Evolutionary conservation across 2,329 filamentous ascomycete genomes (phyloP).

Genomic region (Dissoconium aciculare): DNA sequence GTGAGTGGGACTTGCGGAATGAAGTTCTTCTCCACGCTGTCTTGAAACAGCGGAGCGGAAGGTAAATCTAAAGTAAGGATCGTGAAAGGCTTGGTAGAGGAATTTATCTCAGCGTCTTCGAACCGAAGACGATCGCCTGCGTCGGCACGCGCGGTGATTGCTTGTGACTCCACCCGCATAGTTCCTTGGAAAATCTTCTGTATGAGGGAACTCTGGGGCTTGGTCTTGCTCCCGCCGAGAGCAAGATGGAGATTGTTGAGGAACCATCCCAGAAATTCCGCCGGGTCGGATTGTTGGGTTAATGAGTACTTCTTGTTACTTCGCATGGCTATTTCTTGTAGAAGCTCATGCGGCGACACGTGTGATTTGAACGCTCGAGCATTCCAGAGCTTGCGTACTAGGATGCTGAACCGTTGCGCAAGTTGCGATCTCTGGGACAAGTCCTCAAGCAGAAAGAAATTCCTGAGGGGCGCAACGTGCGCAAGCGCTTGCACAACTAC

Average conservation of each 20-base stretch:
- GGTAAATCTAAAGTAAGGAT: slow-evolving; percentile 89
- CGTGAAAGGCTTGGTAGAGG: slow-evolving; percentile 70
- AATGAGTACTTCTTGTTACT: slow-evolving; percentile 89
- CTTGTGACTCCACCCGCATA: slow-evolving; percentile 82
- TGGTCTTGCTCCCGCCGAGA: slow-evolving; percentile 77
- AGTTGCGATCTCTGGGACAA: slow-evolving; percentile 63
- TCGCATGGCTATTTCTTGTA: slow-evolving; percentile 81
- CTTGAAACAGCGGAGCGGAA: slow-evolving; percentile 84
- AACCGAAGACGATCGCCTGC: slow-evolving; percentile 78
- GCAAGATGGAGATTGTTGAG: slow-evolving; percentile 88
- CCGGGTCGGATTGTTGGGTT: slow-evolving; percentile 81
- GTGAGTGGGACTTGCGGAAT: slow-evolving; percentile 83
- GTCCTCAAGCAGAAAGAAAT: slow-evolving; percentile 80
- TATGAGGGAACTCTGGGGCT: slow-evolving; percentile 69
- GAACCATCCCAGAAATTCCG: slow-evolving; percentile 95
- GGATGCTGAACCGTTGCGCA: slow-evolving; percentile 70
- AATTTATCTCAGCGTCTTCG: slow-evolving; percentile 49
- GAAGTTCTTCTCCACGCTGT: slow-evolving; percentile 86
- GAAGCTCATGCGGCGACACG: slow-evolving; percentile 89
- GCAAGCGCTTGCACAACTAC: slow-evolving; percentile 83
- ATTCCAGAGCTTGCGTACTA: slow-evolving; percentile 97
- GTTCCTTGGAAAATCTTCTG: slow-evolving; percentile 89
- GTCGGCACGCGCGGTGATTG: slow-evolving; percentile 82
- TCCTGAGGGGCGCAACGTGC: slow-evolving; percentile 76
- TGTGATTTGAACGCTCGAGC: slow-evolving; percentile 89